Evolutionary conservation across 805 yeast genomes (phyloP), one percentile per base, ranked within the genome.

Genomic region (Monosporozyma siamensis): DNA sequence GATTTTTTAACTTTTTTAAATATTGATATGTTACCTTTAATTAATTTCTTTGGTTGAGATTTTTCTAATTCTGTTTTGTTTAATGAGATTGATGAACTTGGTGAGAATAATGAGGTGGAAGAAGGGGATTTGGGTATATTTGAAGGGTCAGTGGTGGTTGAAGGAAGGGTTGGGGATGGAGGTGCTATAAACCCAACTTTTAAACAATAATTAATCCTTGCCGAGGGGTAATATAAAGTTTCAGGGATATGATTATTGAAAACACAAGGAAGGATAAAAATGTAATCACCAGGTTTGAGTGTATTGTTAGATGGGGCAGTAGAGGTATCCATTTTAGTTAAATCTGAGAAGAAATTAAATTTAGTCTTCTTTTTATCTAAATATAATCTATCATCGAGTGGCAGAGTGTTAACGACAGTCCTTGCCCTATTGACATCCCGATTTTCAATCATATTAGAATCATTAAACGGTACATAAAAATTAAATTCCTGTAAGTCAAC

Each of bases 241-340:
- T 83, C 84, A 1, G 88, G 83, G 2, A 80, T 69, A 42, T 68
- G 70, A 15, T 74, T 66, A 0, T 84, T 80, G 42, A 80, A 70
- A 4, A 75, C 58, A 0, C 77, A 63, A 0, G 90, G 89, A 5
- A 82, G 54, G 14, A 80, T 54, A 53, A 80, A 83, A 3, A 82
- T 71, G 53, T 83, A 82, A 49, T 77, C 72, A 17, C 92, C 92
- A 3, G 88, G 75, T 48, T 74, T 71, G 46, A 55, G 61, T 46
- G 29, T 35, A 11, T 29, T 35, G 11, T 31, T 38, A n/a, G 43
- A 36, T 3, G 39, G 24, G 4, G 12, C 10, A 3, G 35, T 4
- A 11, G 7, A 23, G 21, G 22, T 12, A 9, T 14, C 12, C 12
- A 23, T 15, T 11, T 18, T 6, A 7, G 32, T 17, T 11, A 40